phyloP scores from a whole-genome alignment of 768 basidiomycete genomes.

The Basidioascus undulatus region DNA sequence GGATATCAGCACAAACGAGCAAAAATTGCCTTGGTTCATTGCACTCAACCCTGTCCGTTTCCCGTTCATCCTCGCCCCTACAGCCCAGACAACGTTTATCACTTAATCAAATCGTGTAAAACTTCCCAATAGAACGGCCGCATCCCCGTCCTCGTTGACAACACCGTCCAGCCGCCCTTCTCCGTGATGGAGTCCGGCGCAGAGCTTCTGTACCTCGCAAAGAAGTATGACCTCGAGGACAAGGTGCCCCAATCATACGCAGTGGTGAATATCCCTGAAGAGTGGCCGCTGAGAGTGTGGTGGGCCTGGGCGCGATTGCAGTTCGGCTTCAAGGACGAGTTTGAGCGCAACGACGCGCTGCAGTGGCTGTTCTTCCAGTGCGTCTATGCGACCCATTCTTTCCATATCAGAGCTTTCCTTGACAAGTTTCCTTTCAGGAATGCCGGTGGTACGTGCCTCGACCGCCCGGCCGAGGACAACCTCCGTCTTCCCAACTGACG shows the following conservation, averaged over 20 bases:
- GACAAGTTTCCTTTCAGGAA: too few relatives aligned
- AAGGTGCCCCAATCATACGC: too few relatives aligned
- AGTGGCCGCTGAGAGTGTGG: too few relatives aligned
- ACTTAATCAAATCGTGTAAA: neutral
- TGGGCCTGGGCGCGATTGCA: too few relatives aligned
- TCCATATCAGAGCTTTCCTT: neutral
- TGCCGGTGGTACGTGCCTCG: too few relatives aligned
- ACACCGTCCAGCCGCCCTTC: neutral
- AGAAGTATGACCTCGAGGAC: constrained; percentile 1
- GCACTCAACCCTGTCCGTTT: constrained; percentile 3
- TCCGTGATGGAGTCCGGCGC: constrained; percentile 1
- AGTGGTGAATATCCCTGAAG: too few relatives aligned
- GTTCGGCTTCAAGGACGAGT: constrained; percentile 4
- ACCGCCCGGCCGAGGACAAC: too few relatives aligned
- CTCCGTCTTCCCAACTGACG: too few relatives aligned
- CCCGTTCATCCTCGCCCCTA: neutral
- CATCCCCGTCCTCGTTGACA: constrained; percentile 6
- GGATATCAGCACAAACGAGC: neutral
- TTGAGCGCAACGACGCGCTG: constrained; percentile 1
- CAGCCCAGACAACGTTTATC: neutral
- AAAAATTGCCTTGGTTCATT: constrained; percentile 5
- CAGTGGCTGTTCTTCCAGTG: constrained; percentile 5
- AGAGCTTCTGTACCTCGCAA: constrained; percentile 5
- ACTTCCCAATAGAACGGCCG: neutral
- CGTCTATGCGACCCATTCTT: neutral